phyloP scores from a whole-genome alignment of 2,329 filamentous ascomycete species.

The Cercospora sesami region DNA sequence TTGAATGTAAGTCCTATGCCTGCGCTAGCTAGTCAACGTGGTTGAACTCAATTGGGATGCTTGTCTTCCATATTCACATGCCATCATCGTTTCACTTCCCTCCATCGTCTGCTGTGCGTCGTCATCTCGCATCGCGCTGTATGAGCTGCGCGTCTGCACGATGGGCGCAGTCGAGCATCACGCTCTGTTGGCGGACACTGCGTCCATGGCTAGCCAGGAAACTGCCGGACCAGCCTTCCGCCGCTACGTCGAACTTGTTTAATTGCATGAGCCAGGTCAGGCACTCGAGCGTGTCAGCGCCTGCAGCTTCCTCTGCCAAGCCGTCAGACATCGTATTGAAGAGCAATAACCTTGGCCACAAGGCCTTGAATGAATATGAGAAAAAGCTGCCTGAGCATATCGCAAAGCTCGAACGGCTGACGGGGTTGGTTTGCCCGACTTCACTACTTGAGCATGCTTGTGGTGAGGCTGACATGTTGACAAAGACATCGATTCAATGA shows the following conservation, averaged over 20 bases:
- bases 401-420: not conserved
- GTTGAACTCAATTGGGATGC: not conserved
- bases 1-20: not conserved
- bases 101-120: not conserved
- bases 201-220: not conserved
- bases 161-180: not conserved
- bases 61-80: not conserved
- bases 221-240: not conserved
- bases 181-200: not conserved
- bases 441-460: not conserved
- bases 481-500: not conserved
- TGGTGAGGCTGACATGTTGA: not conserved
- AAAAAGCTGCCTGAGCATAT: not conserved
- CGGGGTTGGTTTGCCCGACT: not conserved
- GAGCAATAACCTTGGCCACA: not conserved
- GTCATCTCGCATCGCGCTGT: not conserved
- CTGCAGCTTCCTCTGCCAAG: not conserved
- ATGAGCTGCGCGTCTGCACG: not conserved
- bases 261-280: constrained; percentile 9
- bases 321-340: not conserved
- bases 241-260: constrained; percentile 10
- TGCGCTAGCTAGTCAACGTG: not conserved
- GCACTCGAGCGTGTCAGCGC: not conserved
- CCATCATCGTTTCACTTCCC: not conserved
- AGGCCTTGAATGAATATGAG: not conserved